These are phyloP conservation scores for Phlyctochytrium planicorne DNA, from an alignment of 192 early-diverging fungal genomes.

Conservation along the genomic window DNA sequence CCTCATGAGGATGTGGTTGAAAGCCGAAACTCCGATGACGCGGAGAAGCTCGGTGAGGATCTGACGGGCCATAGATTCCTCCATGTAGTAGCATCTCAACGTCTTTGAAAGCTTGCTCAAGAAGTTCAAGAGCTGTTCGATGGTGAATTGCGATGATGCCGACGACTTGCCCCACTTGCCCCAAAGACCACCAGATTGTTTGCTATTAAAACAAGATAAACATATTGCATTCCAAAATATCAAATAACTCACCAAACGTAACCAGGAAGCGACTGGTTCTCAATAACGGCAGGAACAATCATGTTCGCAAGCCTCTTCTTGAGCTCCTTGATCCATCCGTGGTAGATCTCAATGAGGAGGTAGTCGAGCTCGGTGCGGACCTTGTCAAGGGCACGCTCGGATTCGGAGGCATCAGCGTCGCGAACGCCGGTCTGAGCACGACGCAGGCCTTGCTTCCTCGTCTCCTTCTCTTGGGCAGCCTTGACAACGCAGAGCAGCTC, in stretches of 20 bases:
- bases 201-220: conserved; percentile 81
- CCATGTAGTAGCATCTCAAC: conserved; percentile 97
- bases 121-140: conserved; percentile 93
- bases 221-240: conserved; percentile 73
- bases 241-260: conserved; percentile 58
- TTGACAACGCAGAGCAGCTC: conserved; percentile 90
- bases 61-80: conserved; percentile 86
- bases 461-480: conserved; percentile 54
- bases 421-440: conserved; percentile 9
- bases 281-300: conserved; percentile 94
- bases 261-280: conserved; percentile 91
- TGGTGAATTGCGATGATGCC: conserved; percentile 77
- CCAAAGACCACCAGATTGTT: conserved; percentile 86
- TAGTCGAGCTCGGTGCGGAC: conserved; percentile 89
- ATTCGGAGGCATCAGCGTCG: conserved; percentile 36
- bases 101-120: conserved; percentile 92
- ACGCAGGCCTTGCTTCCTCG: conserved; percentile 54
- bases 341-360: conserved; percentile 91
- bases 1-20: conserved; percentile 97
- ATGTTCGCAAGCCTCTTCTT: conserved; percentile 93
- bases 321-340: conserved; percentile 97
- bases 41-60: conserved; percentile 93
- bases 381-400: conserved; percentile 79
- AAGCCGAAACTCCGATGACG: conserved; percentile 91
- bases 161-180: conserved; percentile 83